Evolutionary conservation across 768 basidiomycete genomes (phyloP), one percentile per base, ranked within the genome.

Genomic region (Coprinopsis cinerea): DNA sequence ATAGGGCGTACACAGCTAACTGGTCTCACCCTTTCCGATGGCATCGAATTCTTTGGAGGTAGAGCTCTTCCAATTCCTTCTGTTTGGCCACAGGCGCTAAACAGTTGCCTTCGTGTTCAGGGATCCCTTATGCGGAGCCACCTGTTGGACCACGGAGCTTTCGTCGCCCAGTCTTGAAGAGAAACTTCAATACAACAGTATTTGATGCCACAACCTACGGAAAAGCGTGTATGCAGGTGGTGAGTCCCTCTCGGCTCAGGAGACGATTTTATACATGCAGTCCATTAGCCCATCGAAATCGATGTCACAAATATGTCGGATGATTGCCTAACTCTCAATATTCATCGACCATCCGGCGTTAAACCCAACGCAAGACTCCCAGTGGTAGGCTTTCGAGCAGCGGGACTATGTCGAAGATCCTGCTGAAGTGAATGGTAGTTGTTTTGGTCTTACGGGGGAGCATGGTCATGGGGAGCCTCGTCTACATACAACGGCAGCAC

Each of bases 311-410:
- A 10, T 4, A 45, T 32, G 44, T 45, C 44, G 14, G 81, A 83
- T 58, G 80, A 83, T 52, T 83, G 79, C 57, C 62, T 83, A 43
- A 79, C 77, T 18, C 65, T 82, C 44, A 82, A 82, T 55, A 64
- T 84, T 4, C 78, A 76, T 48, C 66, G 78, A 18, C 81, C 82
- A 0, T 65, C 71, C 0, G 69, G 70, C 10, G 45, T 64, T 10
- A 36, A 36, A 3, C 3, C 56, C 1, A 56, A 57, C 44, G 62
- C 65, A 2, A 61, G 60, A 32, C 57, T 76, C 4, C 73, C 74
- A 11, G 66, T 76, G 39, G 71, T 73, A 49, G 55, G 67, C 57
- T 9, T n/a, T 15, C 15, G 0, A 37, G 14, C 25, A 32, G 9
- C 15, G 30, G 39, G 13, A 40, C 32, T 22, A 10, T 37, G 44